phyloP scores from a whole-genome alignment of 2,329 filamentous ascomycete genomes.

The Colletotrichum filicis region DNA sequence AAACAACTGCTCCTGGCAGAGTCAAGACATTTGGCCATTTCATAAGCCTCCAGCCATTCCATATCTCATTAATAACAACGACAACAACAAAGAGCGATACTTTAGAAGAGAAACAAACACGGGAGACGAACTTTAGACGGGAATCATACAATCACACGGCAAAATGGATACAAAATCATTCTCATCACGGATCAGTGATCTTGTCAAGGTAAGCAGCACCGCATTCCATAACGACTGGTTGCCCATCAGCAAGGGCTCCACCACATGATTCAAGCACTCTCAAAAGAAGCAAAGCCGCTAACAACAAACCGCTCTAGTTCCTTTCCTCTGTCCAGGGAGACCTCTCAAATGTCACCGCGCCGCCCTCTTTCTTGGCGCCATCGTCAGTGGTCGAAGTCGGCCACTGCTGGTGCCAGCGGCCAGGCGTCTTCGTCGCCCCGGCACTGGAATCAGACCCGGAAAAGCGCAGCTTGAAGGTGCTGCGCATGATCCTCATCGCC shows the following conservation, averaged over 20 bases:
- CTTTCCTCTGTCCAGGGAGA: conserved; percentile 54
- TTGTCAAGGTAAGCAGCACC: conserved; percentile 31
- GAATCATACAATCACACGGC: neutral
- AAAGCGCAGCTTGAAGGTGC: conserved; percentile 56
- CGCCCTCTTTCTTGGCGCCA: conserved; percentile 59
- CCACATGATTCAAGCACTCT: neutral
- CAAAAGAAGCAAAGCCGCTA: neutral
- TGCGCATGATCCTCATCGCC: conserved; percentile 59
- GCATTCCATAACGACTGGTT: neutral
- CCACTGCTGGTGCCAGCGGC: conserved; percentile 61
- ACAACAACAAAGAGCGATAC: neutral
- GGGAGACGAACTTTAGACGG: neutral
- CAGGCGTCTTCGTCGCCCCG: conserved; percentile 58
- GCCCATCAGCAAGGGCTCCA: neutral
- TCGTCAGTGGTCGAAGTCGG: conserved; percentile 63
- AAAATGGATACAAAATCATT: conserved; percentile 33
- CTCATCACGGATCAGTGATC: conserved; percentile 34
- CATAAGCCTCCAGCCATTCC: neutral
- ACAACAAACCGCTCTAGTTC: conserved; percentile 22
- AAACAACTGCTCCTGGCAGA: conserved; percentile 22
- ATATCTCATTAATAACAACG: neutral
- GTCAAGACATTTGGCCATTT: neutral
- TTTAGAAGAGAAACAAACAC: too few relatives aligned
- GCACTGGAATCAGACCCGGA: conserved; percentile 55
- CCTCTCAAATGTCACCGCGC: conserved; percentile 62